Base-by-base conservation (phyloP, 805 yeast genomes). In the Blastobotrys terrestris region DNA sequence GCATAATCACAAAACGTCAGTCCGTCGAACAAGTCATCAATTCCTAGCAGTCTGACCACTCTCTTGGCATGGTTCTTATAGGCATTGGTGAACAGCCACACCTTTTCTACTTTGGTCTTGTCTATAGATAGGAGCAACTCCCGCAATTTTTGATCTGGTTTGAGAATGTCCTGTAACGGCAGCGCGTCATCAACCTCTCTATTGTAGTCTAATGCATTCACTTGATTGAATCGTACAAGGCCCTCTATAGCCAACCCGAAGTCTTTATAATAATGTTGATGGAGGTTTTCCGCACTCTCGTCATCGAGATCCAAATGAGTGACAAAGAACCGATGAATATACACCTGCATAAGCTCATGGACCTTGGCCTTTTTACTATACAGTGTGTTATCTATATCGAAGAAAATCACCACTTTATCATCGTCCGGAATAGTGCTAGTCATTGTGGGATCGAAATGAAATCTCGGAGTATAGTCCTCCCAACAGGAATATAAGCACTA, bases 221-320 rank as follows among this genome's bases (percentile, higher is more conserved):
- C 86, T 57, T 81, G 80, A 59, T 80, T 79, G 60, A 71, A 71
- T 61, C 74, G 68, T 18, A 80, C 83, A 46, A 92, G 74, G 0
- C 99, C 99, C 68, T 92, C 96, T 49, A 92, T 80, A 0, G 98
- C 97, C 55, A 92, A 75, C 1, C 99, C 99, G 63, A 90, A 92
- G 46, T 85, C 84, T 60, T 80, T 80, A 66, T 92, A 94, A 71
- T 92, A 92, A 56, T 76, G 76, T 66, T 73, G 72, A 64, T 89
- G 95, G 56, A 94, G 74, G 19, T 71, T 63, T 53, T 76, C 77
- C 1, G 99, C 98, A 11, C 85, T 89, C 44, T 82, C 85, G 57
- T 83, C 89, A 46, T 75, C 72, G 43, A 92, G 70, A 16, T 74
- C 64, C 50, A 92, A 73, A 47, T 77, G 75, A 51, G 77, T 76